Evolutionary conservation across 441 rosid genomes (phyloP).

Genomic region (Geranium incanum): DNA sequence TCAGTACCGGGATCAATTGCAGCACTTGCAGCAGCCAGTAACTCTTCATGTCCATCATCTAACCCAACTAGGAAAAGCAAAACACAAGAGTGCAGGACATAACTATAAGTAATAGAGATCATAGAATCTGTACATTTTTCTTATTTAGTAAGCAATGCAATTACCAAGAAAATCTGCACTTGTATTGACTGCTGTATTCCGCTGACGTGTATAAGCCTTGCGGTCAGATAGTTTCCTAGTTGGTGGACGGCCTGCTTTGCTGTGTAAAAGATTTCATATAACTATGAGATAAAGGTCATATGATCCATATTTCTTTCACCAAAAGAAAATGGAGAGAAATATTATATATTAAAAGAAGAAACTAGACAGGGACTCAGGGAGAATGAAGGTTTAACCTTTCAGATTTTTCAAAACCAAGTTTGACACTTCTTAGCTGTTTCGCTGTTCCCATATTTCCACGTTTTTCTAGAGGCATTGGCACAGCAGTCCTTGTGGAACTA

Average conservation of each 20-base stretch:
- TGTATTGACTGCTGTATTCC: slow-evolving; percentile 48
- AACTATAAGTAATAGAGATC: slow-evolving; percentile 2
- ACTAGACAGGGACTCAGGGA: slow-evolving; percentile 15
- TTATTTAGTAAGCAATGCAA: slow-evolving; percentile 23
- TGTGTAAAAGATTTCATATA: slow-evolving; percentile 36
- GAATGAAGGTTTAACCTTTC: slow-evolving; percentile 51
- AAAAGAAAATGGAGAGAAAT: slow-evolving; percentile 11
- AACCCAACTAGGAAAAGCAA: slow-evolving; percentile 53
- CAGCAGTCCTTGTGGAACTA: slow-evolving; percentile 52
- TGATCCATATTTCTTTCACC: not conserved
- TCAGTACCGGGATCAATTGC: slow-evolving; percentile 53
- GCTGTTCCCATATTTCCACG: slow-evolving; percentile 66
- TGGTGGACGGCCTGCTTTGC: slow-evolving; percentile 85
- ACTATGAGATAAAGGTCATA: slow-evolving; percentile 26
- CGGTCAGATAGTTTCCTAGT: slow-evolving; percentile 95
- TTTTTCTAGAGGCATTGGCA: slow-evolving; percentile 58
- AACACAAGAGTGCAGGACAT: slow-evolving; percentile 23
- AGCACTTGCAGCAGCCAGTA: slow-evolving; percentile 83
- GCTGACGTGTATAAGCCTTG: slow-evolving; percentile 78
- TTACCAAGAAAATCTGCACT: slow-evolving; percentile 85
- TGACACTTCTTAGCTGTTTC: slow-evolving; percentile 83
- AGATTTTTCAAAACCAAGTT: slow-evolving; percentile 66
- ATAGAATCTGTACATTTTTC: slow-evolving; percentile 9
- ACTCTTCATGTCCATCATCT: slow-evolving; percentile 86
- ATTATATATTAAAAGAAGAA: slow-evolving; percentile 16